These are phyloP conservation scores for Volutella citrinella DNA, from an alignment of 2,329 filamentous ascomycete genomes.

Conservation along the genomic window DNA sequence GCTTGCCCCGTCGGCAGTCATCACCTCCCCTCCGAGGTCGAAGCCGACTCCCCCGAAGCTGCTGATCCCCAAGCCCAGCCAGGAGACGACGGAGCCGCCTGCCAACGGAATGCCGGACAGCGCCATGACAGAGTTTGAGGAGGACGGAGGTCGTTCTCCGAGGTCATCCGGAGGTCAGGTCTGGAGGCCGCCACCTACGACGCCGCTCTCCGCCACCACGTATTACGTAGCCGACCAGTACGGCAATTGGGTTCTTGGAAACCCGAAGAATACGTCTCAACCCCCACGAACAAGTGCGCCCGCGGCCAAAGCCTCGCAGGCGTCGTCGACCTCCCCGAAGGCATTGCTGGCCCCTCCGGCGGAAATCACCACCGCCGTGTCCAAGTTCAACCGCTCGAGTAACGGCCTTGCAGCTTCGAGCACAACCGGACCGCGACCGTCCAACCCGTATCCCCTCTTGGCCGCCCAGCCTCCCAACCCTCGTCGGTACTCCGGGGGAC, in stretches of 20 bases:
- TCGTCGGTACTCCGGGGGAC: conserved; percentile 17
- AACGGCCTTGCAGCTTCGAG: conserved; percentile 12
- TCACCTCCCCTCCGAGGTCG: conserved; percentile 13
- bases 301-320: conserved; percentile 4
- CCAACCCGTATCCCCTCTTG: conserved; percentile 8
- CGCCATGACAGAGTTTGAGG: conserved; percentile 51
- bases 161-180: conserved; percentile 38
- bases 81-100: conserved; percentile 2
- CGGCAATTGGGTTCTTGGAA: conserved; percentile 52
- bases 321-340: conserved; percentile 1
- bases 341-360: conserved; percentile 25
- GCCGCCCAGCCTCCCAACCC: background rate
- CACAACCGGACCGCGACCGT: conserved; percentile 23
- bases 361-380: conserved; percentile 27
- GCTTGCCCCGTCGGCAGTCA: conserved; percentile 8
- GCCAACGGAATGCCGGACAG: conserved; percentile 34
- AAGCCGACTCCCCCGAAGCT: conserved; percentile 24
- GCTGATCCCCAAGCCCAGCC: conserved; percentile 22
- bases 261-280: conserved; percentile 28
- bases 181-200: conserved; percentile 48
- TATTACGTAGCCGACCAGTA: conserved; percentile 51
- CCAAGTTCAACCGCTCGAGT: conserved; percentile 14
- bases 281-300: conserved; percentile 24
- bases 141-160: conserved; percentile 43
- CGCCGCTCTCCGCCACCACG: conserved; percentile 42